Base-by-base conservation (phyloP, 768 basidiomycete genomes). In the Serendipita indica region DNA sequence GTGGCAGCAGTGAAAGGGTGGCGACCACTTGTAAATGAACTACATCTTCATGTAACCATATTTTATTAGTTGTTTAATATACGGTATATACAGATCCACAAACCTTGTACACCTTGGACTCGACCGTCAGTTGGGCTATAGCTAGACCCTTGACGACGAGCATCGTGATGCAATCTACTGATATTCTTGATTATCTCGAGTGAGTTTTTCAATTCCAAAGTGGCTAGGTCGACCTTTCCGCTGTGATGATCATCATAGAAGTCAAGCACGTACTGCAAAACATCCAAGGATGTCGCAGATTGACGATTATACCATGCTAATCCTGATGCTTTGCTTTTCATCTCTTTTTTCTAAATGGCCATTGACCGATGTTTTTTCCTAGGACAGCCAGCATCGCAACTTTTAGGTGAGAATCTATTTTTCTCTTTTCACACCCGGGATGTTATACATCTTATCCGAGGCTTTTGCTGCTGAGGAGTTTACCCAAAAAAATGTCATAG, bases 301-400 rank as follows among this genome's bases (percentile, higher is more conserved):
- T 35, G 57, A 22, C n/a, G 37, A 39, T 35, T 35, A 56, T 28
- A 57, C 32, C 33, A 57, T 57, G 57, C 37, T 57, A 35, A 57
- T 57, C 57, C 33, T 33, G 57, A 57, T 14, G 32, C 30, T 35
- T 39, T 34, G 18, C 57, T 35, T 41, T 39, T 34, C 34, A 13
- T 18, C 33, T 33, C 20, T 25, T 35, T 35, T 20, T n/a, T 35
- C 57, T 5, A 13, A n/a, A n/a, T n/a, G 35, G 18, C 18, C 7
- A 43, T 25, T 43, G 16, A 43, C 41, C 7, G 7, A 7, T 7
- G 18, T 43, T 25, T 43, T 7, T n/a, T 3, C 18, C 16, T 43
- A n/a, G 41, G 41, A 43, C 27, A n/a, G 6, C 27, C 18, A 18
- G 6, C 5, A 18, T 43, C 5, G 6, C 16, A 43, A 7, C 16